Evolutionary conservation across 2,329 filamentous ascomycete genomes (phyloP).

Genomic region (Rutstroemia sp.): DNA sequence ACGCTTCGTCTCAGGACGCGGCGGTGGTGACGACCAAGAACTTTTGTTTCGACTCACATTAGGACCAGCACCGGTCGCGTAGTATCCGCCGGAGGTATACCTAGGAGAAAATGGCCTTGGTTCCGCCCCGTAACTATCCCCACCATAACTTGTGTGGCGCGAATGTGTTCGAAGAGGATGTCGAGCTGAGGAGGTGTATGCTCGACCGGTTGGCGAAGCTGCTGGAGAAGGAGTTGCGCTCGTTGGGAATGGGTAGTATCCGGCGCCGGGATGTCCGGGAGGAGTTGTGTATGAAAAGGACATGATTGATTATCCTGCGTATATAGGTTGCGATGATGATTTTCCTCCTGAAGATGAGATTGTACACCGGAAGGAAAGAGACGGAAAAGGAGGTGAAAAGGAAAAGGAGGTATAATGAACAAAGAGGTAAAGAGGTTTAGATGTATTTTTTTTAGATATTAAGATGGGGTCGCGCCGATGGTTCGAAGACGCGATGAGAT

Average conservation of each 20-base stretch:
- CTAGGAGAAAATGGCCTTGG: conserved; percentile 28
- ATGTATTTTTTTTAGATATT: too few species aligned
- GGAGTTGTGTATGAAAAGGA: conserved; percentile 26
- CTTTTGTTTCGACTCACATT: conserved; percentile 33
- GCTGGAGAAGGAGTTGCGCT: conserved; percentile 29
- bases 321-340: conserved; percentile 10
- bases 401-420: too few species aligned
- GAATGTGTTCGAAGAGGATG: conserved; percentile 28
- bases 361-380: conserved; percentile 18
- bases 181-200: conserved; percentile 16
- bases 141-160: conserved; percentile 28
- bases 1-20: conserved; percentile 25
- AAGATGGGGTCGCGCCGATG: conserved; percentile 1
- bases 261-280: conserved; percentile 21
- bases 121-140: conserved; percentile 21
- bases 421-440: too few species aligned
- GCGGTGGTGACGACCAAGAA: conserved; percentile 26
- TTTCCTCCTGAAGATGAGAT: not conserved
- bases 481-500: conserved; percentile 22
- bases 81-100: conserved; percentile 31
- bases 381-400: conserved; percentile 11
- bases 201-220: conserved; percentile 22
- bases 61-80: conserved; percentile 32
- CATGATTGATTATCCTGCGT: conserved; percentile 27
- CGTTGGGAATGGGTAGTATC: conserved; percentile 26